Percentiles rank a stretch among this genome's conserved stretches.
phyloP scores from a whole-genome alignment of 108 stramenopile species.

The Asterionellopsis glacialis region DNA sequence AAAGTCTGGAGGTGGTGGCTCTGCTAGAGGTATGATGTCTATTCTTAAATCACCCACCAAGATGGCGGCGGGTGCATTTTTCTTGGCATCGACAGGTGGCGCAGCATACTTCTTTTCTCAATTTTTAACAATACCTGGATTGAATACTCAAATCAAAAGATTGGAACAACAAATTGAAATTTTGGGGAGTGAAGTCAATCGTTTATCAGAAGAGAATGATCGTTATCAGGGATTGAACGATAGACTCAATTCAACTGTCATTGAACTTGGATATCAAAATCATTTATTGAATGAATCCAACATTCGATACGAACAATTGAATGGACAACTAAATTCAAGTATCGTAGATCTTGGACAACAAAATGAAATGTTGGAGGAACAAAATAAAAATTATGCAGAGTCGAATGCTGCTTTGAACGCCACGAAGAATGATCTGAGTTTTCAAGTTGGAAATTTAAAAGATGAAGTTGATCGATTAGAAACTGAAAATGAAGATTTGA shows the following conservation, averaged over 20 bases:
- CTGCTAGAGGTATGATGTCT: no score
- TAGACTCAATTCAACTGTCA: conserved; percentile 11
- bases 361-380: background rate
- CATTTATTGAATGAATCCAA: conserved; percentile 13
- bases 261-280: conserved; percentile 10
- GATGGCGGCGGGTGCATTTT: no score
- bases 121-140: conserved; percentile 32
- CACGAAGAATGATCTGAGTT: background rate
- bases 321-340: conserved; percentile 12
- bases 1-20: no score
- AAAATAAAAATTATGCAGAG: background rate
- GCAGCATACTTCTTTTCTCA: conserved; percentile 2
- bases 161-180: conserved; percentile 26
- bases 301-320: conserved; percentile 9
- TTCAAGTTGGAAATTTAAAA: background rate
- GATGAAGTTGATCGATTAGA: conserved; percentile 3
- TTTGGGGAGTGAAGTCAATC: conserved; percentile 20
- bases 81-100: no score
- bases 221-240: conserved; percentile 13
- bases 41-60: no score
- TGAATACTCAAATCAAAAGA: conserved; percentile 24
- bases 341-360: background rate
- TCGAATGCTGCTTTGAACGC: background rate
- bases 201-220: conserved; percentile 15
- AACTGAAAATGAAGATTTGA: conserved; percentile 7